Base-by-base conservation (phyloP, 2,329 filamentous ascomycete species). In the Aspergillus melleus region DNA sequence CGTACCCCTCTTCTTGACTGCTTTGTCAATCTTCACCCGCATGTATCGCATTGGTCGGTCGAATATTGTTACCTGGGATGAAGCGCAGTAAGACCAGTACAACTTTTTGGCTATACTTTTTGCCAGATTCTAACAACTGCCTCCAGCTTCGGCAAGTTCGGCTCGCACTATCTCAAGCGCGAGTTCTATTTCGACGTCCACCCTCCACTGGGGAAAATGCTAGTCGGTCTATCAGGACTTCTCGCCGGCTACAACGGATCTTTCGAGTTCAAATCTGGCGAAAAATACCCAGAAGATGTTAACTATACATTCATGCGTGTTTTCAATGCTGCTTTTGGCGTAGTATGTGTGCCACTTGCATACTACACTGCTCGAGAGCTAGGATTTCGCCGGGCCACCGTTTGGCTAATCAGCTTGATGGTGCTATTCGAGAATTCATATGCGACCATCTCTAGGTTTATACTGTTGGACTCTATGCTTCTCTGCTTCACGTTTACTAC, bases 131-230 rank as follows among this genome's bases (percentile, higher is more conserved):
- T 61, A 36, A 60, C 47, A 26, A 46, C 55, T 50, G 30, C 22
- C 47, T 57, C 39, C 65, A 79, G 78, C 66, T 81, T 80, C 66
- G 78, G 78, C 55, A 99, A 99, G 82, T 99, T 99, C 78, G 95
- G 95, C 65, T 98, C 94, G 70, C 94, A 99, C 80, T 99, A 99
- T 78, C 88, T 99, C 74, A 97, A 99, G 79, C 91, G 94, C 77
- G 95, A 99, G 79, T 97, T 98, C 83, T 99, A 99, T 85, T 99
- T 99, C 81, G 91, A 96, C 83, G 90, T 96, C 60, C 91, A 96
- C 78, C 95, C 95, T 66, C 95, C 95, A 57, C 87, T 99, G 62
- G 95, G 95, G 75, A 99, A 99, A 83, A 98, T 99, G 87, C 88
- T 99, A 58, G 94, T 99, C 69, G 95, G 95, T 64, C 85, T 99